These are phyloP conservation scores for Salix arbutifolia DNA, from an alignment of 345 rosid genomes.

Conservation along the genomic window DNA sequence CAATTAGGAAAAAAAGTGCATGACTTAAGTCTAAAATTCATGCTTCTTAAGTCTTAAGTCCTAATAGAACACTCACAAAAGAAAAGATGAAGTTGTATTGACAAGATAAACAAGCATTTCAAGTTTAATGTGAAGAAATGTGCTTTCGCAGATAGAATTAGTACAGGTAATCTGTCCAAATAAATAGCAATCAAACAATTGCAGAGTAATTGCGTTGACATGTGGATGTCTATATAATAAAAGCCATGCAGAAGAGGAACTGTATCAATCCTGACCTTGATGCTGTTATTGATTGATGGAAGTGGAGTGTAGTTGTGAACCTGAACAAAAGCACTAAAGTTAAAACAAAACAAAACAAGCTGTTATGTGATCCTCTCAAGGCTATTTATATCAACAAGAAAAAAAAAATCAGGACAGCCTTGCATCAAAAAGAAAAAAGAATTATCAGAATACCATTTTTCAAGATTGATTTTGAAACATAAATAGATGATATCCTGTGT, in stretches of 20 bases:
- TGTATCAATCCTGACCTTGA: conserved; percentile 52
- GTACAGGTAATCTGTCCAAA: background rate
- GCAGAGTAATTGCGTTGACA: background rate
- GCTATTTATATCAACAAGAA: background rate
- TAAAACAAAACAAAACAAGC: background rate
- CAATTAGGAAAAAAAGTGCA: background rate
- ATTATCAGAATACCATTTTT: no score
- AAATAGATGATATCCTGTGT: no score
- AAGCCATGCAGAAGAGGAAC: background rate
- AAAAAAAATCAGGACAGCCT: no score
- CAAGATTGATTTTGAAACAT: no score
- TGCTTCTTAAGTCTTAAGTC: background rate
- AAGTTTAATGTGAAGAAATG: background rate
- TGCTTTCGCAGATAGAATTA: background rate
- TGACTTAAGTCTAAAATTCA: background rate
- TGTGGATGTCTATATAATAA: background rate
- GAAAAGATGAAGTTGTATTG: background rate
- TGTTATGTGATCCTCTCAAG: background rate
- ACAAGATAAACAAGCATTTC: background rate
- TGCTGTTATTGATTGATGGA: conserved; percentile 86
- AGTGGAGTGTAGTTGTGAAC: conserved; percentile 74
- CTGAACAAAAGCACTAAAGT: conserved; percentile 36
- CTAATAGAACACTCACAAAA: background rate
- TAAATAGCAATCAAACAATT: background rate
- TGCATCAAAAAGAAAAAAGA: no score